phyloP scores from a whole-genome alignment of 345 rosid genomes.

The Gossypium rotundifolium region DNA sequence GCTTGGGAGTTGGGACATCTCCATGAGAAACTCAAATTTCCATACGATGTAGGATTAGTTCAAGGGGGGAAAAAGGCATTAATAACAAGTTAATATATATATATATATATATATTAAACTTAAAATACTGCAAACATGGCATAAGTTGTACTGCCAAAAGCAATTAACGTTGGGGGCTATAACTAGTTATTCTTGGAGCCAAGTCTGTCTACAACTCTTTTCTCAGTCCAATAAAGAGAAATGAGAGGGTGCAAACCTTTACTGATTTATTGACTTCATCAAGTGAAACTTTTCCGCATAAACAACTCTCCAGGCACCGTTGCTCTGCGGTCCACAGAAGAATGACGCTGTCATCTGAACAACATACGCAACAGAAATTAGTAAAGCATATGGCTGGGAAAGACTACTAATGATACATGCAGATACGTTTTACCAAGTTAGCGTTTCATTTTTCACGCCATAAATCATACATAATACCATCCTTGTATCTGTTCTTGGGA shows the following conservation, averaged over 20 bases:
- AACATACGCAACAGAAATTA: conserved; percentile 1
- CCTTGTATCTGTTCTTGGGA: neutral
- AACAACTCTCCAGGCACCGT: conserved; percentile 28
- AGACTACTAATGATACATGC: neutral
- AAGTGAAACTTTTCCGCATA: conserved; percentile 30
- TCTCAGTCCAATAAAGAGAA: neutral
- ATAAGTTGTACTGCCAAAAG: neutral
- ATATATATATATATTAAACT: neutral
- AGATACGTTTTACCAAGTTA: neutral
- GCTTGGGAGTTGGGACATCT: conserved; percentile 27
- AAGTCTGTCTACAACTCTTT: neutral
- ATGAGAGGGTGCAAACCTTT: conserved; percentile 8
- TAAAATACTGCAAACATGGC: neutral
- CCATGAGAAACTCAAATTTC: conserved; percentile 50
- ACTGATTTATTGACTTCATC: conserved; percentile 48
- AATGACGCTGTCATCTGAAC: conserved; percentile 32
- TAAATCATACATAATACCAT: neutral
- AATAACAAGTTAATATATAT: neutral
- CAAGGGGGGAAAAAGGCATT: neutral
- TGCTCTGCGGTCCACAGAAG: conserved; percentile 34
- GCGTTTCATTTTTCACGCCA: neutral
- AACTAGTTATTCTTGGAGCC: neutral
- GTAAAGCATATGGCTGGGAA: neutral
- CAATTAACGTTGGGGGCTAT: neutral
- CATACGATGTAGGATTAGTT: neutral